Conservation (phyloP, 306 rosid genomes). For the Nissolia schottii region DNA sequence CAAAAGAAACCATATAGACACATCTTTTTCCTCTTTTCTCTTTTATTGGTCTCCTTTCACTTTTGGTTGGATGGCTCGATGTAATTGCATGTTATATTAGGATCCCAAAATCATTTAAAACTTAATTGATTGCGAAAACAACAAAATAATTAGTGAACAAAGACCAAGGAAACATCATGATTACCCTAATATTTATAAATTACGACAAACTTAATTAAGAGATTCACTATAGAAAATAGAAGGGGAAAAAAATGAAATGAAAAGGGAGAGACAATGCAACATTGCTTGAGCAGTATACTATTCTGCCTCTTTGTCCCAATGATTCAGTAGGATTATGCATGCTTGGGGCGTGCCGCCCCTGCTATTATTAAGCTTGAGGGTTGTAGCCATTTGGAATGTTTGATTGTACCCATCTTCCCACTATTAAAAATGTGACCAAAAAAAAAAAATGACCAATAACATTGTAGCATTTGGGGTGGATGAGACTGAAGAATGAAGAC, state of each 20-base stretch:
- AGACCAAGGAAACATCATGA: slow-evolving; percentile 62
- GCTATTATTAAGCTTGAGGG: slow-evolving; percentile 28
- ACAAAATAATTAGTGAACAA: slow-evolving; percentile 64
- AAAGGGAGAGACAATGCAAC: slow-evolving; percentile 9
- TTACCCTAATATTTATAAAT: slow-evolving; percentile 43
- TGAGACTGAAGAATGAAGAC: slow-evolving; percentile 9
- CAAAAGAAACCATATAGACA: slow-evolving; percentile 38
- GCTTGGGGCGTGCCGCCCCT: slow-evolving; percentile 41
- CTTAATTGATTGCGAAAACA: slow-evolving; percentile 52
- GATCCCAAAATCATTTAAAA: slow-evolving; percentile 45
- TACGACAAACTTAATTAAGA: slow-evolving; percentile 29
- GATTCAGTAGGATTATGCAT: slow-evolving; percentile 33
- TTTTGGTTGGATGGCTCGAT: slow-evolving; percentile 36
- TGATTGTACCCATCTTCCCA: neutral
- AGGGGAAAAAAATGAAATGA: neutral
- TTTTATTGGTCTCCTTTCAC: slow-evolving; percentile 17
- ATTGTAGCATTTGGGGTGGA: neutral
- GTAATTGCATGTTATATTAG: slow-evolving; percentile 27
- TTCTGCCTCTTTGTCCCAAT: slow-evolving; percentile 37
- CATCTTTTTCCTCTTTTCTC: neutral
- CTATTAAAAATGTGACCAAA: no score
- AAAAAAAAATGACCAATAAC: neutral
- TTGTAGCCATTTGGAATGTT: slow-evolving; percentile 1
- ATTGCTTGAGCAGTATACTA: slow-evolving; percentile 13
- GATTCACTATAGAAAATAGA: slow-evolving; percentile 10